These are phyloP conservation scores for Pichia sp. DNA, from an alignment of 1,139 yeast genomes.

Conservation along the genomic window DNA sequence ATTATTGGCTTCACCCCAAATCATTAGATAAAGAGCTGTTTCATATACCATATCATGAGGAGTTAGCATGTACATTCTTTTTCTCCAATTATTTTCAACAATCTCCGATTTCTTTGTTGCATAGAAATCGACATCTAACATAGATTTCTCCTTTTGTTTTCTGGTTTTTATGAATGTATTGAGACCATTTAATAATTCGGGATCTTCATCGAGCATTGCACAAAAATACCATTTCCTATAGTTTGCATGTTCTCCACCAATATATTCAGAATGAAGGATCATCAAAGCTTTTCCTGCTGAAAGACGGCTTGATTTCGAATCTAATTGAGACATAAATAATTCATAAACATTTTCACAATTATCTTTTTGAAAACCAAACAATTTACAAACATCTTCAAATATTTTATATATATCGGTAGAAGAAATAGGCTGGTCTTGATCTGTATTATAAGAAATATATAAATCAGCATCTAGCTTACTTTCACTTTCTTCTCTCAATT, in stretches of 20 bases:
- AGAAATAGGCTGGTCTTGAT: constrained; percentile 75
- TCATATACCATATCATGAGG: constrained; percentile 85
- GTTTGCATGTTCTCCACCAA: constrained; percentile 90
- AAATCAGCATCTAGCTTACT: constrained; percentile 49
- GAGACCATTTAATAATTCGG: constrained; percentile 39
- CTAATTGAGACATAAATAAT: constrained; percentile 87
- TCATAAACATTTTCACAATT: constrained; percentile 97
- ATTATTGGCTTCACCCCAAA: constrained; percentile 99
- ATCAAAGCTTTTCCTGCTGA: constrained; percentile 91
- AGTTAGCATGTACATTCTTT: constrained; percentile 61
- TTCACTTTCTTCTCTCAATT: constrained; percentile 7
- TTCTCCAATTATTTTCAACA: constrained; percentile 81
- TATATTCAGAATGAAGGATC: constrained; percentile 92
- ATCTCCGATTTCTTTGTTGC: constrained; percentile 51
- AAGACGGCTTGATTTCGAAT: constrained; percentile 95
- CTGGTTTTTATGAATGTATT: constrained; percentile 43
- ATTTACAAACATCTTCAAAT: constrained; percentile 80
- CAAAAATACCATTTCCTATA: constrained; percentile 96
- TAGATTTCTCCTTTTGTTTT: constrained; percentile 28
- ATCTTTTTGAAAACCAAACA: constrained; percentile 96
- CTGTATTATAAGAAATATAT: constrained; percentile 95
- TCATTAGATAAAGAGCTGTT: constrained; percentile 76
- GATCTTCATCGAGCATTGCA: constrained; percentile 81
- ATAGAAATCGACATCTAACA: constrained; percentile 46
- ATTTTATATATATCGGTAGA: constrained; percentile 89